These are phyloP conservation scores for Kodamaea laetipori DNA, from an alignment of 805 yeast genomes.

Conservation along the genomic window DNA sequence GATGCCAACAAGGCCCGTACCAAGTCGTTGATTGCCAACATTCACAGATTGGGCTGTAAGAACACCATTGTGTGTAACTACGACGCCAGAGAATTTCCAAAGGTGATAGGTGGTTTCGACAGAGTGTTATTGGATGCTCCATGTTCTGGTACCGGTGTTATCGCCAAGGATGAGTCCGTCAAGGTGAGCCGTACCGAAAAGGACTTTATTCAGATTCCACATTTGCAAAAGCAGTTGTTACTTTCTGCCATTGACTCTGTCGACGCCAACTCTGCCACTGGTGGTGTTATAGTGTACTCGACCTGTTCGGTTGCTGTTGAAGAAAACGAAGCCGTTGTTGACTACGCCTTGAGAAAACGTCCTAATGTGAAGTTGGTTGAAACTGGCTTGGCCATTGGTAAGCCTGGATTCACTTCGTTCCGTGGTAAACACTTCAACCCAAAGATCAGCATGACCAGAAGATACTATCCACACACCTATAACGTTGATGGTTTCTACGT, in stretches of 20 bases:
- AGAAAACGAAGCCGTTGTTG: conserved; percentile 98
- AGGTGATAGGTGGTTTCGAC: conserved; percentile 97
- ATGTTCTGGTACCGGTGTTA: conserved; percentile 99
- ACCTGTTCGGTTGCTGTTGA: conserved; percentile 98
- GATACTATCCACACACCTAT: conserved; percentile 98
- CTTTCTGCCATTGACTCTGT: conserved; percentile 97
- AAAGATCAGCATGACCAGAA: conserved; percentile 75
- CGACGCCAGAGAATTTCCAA: conserved; percentile 98
- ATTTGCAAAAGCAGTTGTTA: conserved; percentile 89
- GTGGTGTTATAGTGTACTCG: conserved; percentile 93
- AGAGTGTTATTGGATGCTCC: conserved; percentile 96
- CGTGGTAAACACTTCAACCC: conserved; percentile 91
- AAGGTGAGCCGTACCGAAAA: conserved; percentile 92
- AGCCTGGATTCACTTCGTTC: conserved; percentile 90
- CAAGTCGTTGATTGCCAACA: conserved; percentile 93
- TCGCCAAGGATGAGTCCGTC: conserved; percentile 94
- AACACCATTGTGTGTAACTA: conserved; percentile 96
- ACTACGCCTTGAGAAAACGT: conserved; percentile 92
- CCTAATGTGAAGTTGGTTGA: conserved; percentile 95
- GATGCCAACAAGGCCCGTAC: conserved; percentile 97
- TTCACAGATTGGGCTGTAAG: conserved; percentile 94
- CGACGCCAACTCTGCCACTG: conserved; percentile 87
- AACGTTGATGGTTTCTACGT: conserved; percentile 98
- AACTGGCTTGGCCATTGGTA: conserved; percentile 89
- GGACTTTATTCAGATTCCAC: conserved; percentile 96